phyloP scores from a whole-genome alignment of 2,329 filamentous ascomycete genomes.

The Metarhizium brunneum region DNA sequence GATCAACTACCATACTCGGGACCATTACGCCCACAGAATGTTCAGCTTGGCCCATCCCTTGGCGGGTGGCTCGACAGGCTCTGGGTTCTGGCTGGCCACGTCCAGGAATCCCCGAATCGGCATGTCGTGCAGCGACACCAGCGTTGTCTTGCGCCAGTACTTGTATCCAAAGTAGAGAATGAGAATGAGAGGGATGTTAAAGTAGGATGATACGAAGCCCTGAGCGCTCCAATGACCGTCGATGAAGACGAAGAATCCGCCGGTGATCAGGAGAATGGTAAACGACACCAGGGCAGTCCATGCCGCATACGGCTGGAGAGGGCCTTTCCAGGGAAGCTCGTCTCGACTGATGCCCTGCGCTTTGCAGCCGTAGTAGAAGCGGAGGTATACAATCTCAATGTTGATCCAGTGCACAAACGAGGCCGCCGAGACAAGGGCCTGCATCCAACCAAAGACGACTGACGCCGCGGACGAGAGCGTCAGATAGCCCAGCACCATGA shows the following conservation, averaged over 20 bases:
- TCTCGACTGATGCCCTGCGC: conserved; percentile 35
- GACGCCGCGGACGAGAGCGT: conserved; percentile 49
- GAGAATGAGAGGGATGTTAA: conserved; percentile 47
- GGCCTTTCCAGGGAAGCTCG: conserved; percentile 35
- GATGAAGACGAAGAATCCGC: conserved; percentile 63
- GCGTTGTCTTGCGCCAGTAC: conserved; percentile 18
- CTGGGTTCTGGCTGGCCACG: conserved; percentile 8
- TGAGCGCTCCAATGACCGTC: conserved; percentile 48
- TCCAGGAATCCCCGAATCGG: conserved; percentile 11
- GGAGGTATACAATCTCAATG: conserved; percentile 40
- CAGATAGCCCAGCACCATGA: conserved; percentile 55
- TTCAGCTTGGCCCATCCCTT: conserved; percentile 11
- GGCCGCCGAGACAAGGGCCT: conserved; percentile 49
- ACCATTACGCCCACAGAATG: conserved; percentile 7
- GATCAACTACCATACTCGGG: too few species aligned
- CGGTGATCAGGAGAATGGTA: conserved; percentile 50
- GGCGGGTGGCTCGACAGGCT: conserved; percentile 1
- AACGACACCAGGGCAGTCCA: conserved; percentile 47
- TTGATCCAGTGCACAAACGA: conserved; percentile 45
- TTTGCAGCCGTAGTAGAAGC: conserved; percentile 41
- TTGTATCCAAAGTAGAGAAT: conserved; percentile 49
- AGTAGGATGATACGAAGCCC: conserved; percentile 50
- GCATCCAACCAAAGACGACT: conserved; percentile 55
- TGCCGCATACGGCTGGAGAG: conserved; percentile 48
- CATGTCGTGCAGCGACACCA: conserved; percentile 11